Evolutionary conservation across 352 stramenopile species (phyloP).

Genomic region (Pythium phragmiticola): DNA sequence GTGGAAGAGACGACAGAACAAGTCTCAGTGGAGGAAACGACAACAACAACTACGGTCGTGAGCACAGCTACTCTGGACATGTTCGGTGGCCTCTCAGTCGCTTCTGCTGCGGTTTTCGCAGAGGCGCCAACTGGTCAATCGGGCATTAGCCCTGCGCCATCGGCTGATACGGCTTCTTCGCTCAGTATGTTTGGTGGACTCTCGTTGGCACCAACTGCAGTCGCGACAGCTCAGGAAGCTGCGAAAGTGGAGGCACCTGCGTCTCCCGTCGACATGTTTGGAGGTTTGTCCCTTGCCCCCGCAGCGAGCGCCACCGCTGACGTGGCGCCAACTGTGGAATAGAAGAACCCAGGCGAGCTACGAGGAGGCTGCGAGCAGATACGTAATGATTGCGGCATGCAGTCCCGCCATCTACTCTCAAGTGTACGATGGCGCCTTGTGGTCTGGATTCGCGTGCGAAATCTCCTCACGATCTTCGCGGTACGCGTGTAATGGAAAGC

Average conservation of each 20-base stretch:
- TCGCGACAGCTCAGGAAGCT: not conserved
- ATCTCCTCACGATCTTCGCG: not conserved
- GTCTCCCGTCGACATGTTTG: constrained; percentile 19
- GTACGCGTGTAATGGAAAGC: not conserved
- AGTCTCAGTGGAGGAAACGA: not conserved
- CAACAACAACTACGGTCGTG: not conserved
- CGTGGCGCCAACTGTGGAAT: not conserved
- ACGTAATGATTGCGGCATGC: not conserved
- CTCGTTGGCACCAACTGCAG: not conserved
- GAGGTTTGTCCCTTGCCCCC: constrained; percentile 14
- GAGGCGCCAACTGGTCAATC: not conserved
- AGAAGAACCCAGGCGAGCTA: not conserved
- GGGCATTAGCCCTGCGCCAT: not conserved
- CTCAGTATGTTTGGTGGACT: constrained; percentile 4
- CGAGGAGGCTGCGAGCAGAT: not conserved
- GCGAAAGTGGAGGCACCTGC: not conserved
- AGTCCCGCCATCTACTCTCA: not conserved
- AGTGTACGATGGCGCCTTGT: not conserved
- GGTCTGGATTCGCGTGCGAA: not conserved
- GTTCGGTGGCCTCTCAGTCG: constrained; percentile 3
- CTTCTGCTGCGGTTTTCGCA: not conserved
- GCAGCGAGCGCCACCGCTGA: not conserved
- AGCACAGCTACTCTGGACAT: not conserved
- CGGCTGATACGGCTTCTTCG: not conserved
- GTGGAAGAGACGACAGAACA: not conserved